Percentiles rank a stretch among this genome's conserved stretches.
Evolutionary conservation across 2,329 filamentous ascomycete genomes (phyloP).

Genomic region (Fusarium transvaalense): DNA sequence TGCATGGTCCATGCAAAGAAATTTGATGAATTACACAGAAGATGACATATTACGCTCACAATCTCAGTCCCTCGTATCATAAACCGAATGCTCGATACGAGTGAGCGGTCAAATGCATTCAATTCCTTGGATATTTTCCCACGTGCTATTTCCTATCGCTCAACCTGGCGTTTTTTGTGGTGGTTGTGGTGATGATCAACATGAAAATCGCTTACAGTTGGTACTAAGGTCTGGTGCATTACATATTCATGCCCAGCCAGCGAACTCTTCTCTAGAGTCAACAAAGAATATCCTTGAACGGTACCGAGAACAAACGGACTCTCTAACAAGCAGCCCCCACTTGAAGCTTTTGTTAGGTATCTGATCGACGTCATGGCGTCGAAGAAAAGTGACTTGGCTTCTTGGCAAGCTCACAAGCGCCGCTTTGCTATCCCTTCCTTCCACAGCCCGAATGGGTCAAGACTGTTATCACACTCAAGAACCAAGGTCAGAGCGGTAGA

Average conservation of each 20-base stretch:
- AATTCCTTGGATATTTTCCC: slow-evolving; percentile 12
- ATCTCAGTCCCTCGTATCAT: neutral
- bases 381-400: slow-evolving; percentile 24
- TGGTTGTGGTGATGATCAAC: slow-evolving; percentile 28
- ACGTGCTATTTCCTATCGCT: slow-evolving; percentile 24
- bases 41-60: slow-evolving; percentile 20
- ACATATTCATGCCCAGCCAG: neutral
- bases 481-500: slow-evolving; percentile 14
- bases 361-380: slow-evolving; percentile 46
- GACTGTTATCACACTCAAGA: slow-evolving; percentile 16
- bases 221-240: slow-evolving; percentile 5
- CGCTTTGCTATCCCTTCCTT: slow-evolving; percentile 19
- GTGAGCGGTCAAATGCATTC: neutral
- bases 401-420: slow-evolving; percentile 36
- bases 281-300: slow-evolving; percentile 21
- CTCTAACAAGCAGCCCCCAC: slow-evolving; percentile 31
- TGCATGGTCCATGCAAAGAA: neutral
- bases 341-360: slow-evolving; percentile 30
- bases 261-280: slow-evolving; percentile 21
- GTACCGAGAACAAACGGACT: slow-evolving; percentile 18
- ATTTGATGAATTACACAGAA: slow-evolving; percentile 1
- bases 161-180: slow-evolving; percentile 9
- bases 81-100: neutral
- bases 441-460: slow-evolving; percentile 13
- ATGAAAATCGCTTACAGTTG: slow-evolving; percentile 20